Evolutionary conservation across 208 protist genomes (phyloP).

Genomic region (Leishmania tarentolae): DNA sequence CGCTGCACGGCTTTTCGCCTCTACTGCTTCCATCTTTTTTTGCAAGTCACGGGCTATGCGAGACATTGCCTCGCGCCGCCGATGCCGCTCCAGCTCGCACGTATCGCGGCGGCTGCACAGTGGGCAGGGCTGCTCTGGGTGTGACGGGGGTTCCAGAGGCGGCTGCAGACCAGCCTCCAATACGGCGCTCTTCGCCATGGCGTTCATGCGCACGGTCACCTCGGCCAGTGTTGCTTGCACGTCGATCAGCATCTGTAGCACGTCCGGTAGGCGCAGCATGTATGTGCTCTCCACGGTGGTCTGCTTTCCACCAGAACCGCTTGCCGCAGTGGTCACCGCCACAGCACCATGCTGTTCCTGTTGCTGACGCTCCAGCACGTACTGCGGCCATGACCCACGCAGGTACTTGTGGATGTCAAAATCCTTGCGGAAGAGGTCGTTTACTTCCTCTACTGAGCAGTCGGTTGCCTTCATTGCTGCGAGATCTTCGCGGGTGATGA

Average conservation of each 20-base stretch:
- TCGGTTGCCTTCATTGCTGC: slow-evolving; percentile 60
- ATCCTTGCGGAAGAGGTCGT: slow-evolving; percentile 64
- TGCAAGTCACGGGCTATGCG: slow-evolving; percentile 78
- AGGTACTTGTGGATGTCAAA: slow-evolving; percentile 84
- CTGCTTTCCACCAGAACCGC: neutral
- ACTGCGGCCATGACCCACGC: slow-evolving; percentile 39
- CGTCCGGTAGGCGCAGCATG: slow-evolving; percentile 50
- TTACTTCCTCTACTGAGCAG: slow-evolving; percentile 83
- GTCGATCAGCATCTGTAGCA: slow-evolving; percentile 80
- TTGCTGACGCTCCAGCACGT: slow-evolving; percentile 7
- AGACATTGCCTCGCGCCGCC: slow-evolving; percentile 64
- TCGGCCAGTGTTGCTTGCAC: slow-evolving; percentile 62
- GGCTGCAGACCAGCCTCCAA: slow-evolving; percentile 62
- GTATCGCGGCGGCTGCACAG: slow-evolving; percentile 78
- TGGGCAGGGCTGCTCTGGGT: slow-evolving; percentile 66
- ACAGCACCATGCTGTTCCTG: slow-evolving; percentile 2
- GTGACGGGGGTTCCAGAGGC: slow-evolving; percentile 59
- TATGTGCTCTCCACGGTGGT: slow-evolving; percentile 17
- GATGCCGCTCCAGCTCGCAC: slow-evolving; percentile 48
- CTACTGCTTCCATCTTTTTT: slow-evolving; percentile 65
- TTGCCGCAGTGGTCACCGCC: neutral
- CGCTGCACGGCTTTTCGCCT: slow-evolving; percentile 66
- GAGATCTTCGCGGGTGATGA: slow-evolving; percentile 66
- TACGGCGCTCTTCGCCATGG: slow-evolving; percentile 58
- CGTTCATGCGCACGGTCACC: slow-evolving; percentile 69